A percentile compares a stretch with the other conserved stretches of the same genome.
Evolutionary conservation across 306 rosid genomes (phyloP).

Genomic region (Abrus precatorius): DNA sequence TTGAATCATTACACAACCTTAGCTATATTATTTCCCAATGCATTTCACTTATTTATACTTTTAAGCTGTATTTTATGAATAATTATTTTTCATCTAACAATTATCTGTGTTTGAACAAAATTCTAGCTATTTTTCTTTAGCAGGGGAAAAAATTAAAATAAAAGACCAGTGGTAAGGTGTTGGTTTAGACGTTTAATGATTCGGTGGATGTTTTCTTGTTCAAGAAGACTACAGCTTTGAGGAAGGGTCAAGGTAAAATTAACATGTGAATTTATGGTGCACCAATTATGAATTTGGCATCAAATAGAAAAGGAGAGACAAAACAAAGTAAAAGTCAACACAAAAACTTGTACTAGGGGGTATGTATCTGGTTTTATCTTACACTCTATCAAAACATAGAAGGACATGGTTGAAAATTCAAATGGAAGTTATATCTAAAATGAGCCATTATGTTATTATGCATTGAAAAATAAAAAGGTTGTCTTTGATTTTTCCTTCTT

Average conservation of each 20-base stretch:
- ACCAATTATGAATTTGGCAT: conserved; percentile 13
- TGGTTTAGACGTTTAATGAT: not conserved
- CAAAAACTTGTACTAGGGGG: conserved; percentile 4
- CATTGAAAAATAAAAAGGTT: not conserved
- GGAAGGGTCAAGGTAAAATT: conserved; percentile 26
- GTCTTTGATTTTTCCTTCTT: conserved; percentile 5
- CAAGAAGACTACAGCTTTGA: conserved; percentile 10
- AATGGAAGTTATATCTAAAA: not conserved
- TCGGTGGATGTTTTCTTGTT: not conserved
- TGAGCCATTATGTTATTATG: not conserved
- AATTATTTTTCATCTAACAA: not conserved
- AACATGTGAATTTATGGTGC: not conserved
- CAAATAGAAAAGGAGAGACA: not conserved
- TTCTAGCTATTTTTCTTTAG: not conserved
- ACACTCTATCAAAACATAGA: not conserved
- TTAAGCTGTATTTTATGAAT: no score
- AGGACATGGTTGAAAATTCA: conserved; percentile 28
- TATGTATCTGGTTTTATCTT: conserved; percentile 34
- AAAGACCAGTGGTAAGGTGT: not conserved
- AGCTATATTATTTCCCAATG: no score
- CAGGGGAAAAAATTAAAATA: not conserved
- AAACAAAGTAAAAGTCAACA: not conserved
- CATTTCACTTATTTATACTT: no score
- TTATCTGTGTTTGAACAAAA: not conserved
- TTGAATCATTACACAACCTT: no score